phyloP scores from a whole-genome alignment of 345 rosid genomes.

The Trapa bicornis region DNA sequence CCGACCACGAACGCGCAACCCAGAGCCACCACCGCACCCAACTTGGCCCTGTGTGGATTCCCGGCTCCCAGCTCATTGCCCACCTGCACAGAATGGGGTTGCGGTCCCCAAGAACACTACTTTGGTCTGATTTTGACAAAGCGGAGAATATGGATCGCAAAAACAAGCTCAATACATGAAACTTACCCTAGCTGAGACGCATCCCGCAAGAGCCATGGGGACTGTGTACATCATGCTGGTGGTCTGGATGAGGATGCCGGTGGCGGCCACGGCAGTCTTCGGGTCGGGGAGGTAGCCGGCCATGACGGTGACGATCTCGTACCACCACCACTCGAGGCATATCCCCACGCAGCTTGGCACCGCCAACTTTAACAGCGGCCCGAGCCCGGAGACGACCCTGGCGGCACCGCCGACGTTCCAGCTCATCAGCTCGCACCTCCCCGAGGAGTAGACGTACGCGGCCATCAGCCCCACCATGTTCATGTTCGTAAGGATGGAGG shows the following conservation, averaged over 20 bases:
- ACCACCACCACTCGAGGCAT: slow-evolving; percentile 99
- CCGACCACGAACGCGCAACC: slow-evolving; percentile 73
- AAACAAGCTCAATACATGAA: too few species aligned
- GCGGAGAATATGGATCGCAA: too few species aligned
- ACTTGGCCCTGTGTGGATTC: slow-evolving; percentile 67
- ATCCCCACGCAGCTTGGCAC: slow-evolving; percentile 92
- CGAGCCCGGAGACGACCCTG: slow-evolving; percentile 45
- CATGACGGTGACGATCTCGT: slow-evolving; percentile 77
- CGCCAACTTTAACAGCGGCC: slow-evolving; percentile 63
- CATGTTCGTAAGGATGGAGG: slow-evolving; percentile 75
- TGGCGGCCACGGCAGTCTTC: slow-evolving; percentile 73
- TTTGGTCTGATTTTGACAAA: too few species aligned
- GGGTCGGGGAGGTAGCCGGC: slow-evolving; percentile 86
- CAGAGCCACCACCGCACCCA: slow-evolving; percentile 74
- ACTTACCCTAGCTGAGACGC: slow-evolving; percentile 92
- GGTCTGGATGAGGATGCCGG: slow-evolving; percentile 89
- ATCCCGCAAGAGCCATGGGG: slow-evolving; percentile 95
- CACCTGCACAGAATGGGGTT: slow-evolving; percentile 30
- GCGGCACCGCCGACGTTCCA: slow-evolving; percentile 31
- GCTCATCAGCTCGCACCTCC: slow-evolving; percentile 34
- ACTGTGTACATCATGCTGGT: slow-evolving; percentile 97
- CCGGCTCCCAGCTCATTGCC: slow-evolving; percentile 97
- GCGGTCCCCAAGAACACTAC: too few species aligned
- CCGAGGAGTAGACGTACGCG: slow-evolving; percentile 63
- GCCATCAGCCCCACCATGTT: slow-evolving; percentile 67